Conservation (phyloP, 768 basidiomycete species). For the Wakefieldia striispora region DNA sequence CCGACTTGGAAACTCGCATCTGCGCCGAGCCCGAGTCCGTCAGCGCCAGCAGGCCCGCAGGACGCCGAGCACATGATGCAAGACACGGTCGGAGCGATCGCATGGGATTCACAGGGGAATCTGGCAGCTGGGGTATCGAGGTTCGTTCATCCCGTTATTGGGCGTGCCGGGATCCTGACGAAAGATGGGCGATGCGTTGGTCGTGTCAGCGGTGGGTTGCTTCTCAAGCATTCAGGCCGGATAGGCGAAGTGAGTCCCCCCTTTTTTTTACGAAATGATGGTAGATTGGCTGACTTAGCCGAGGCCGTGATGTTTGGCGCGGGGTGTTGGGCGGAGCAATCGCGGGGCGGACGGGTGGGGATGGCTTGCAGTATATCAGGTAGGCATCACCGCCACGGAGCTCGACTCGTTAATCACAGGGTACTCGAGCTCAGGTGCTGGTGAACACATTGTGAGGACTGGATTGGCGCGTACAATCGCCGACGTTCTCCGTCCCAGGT, state of each 20-base stretch:
- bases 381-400: not conserved
- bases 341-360: conserved; percentile 24
- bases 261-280: no score
- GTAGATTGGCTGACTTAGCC: not conserved
- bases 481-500: conserved; percentile 36
- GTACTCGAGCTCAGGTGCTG: conserved; percentile 50
- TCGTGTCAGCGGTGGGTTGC: conserved; percentile 63
- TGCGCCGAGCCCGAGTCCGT: no score
- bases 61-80: conserved; percentile 40
- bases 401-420: not conserved
- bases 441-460: conserved; percentile 64
- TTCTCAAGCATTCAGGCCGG: conserved; percentile 72
- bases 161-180: no score
- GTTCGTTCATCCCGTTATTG: conserved; percentile 28
- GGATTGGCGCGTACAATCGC: conserved; percentile 56
- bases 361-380: conserved; percentile 73
- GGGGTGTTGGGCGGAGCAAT: conserved; percentile 68
- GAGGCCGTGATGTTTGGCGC: conserved; percentile 73
- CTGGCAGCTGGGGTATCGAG: conserved; percentile 77
- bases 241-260: conserved; percentile 62
- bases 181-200: not conserved
- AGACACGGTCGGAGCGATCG: conserved; percentile 84
- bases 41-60: conserved; percentile 5
- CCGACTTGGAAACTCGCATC: no score
- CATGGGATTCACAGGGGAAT: conserved; percentile 42